Evolutionary conservation across 495 filamentous ascomycete species (phyloP).

Genomic region (Neurospora intermedia): DNA sequence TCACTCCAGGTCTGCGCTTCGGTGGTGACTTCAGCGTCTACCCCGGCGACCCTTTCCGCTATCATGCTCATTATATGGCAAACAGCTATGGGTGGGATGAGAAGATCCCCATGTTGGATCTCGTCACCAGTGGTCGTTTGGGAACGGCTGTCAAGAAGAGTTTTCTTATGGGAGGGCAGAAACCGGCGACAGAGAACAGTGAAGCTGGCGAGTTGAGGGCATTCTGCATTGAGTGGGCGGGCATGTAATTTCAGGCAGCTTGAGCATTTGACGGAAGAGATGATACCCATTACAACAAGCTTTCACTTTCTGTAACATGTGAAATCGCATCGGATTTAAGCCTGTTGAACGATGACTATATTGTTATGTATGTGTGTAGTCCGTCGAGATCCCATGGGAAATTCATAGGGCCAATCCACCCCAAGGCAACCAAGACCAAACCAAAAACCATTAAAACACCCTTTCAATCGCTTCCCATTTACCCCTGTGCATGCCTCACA

Average conservation of each 20-base stretch:
- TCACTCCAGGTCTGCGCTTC: constrained; percentile 85
- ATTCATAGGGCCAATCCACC: neutral
- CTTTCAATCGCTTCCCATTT: neutral
- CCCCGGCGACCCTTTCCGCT: constrained; percentile 87
- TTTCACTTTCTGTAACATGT: neutral
- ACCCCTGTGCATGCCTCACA: neutral
- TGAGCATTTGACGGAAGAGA: neutral
- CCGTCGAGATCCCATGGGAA: neutral
- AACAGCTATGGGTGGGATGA: constrained; percentile 75
- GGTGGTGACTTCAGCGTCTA: constrained; percentile 91
- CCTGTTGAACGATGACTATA: neutral
- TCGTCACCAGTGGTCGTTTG: constrained; percentile 75
- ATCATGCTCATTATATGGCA: constrained; percentile 85
- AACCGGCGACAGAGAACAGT: neutral
- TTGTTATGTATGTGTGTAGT: neutral
- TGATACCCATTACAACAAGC: neutral
- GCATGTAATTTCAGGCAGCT: constrained; percentile 12
- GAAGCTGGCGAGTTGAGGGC: constrained; percentile 14
- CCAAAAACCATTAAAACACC: neutral
- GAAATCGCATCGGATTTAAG: neutral
- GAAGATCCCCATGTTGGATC: constrained; percentile 67
- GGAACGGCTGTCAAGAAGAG: constrained; percentile 95
- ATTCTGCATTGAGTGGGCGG: constrained; percentile 28
- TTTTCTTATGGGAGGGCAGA: constrained; percentile 67
- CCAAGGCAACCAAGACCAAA: neutral